Conservation (phyloP, 2,329 filamentous ascomycete species). For the Beauveria pseudobassiana region DNA sequence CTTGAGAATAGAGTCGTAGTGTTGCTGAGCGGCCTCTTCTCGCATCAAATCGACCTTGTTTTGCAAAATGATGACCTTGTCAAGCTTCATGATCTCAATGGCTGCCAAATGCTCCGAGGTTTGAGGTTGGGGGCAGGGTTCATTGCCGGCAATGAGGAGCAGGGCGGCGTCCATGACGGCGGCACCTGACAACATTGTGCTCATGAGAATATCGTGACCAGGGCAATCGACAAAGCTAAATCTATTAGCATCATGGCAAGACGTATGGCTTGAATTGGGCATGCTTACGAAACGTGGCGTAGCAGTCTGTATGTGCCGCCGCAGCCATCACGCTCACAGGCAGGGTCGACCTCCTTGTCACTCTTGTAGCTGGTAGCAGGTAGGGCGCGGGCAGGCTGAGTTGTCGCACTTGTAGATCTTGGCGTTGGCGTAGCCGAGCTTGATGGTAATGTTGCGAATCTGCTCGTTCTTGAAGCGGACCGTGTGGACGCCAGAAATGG, state of each 20-base stretch:
- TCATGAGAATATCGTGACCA: slow-evolving; percentile 99
- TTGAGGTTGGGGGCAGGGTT: slow-evolving; percentile 96
- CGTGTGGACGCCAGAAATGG: slow-evolving; percentile 97
- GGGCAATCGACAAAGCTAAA: slow-evolving; percentile 92
- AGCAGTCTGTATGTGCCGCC: slow-evolving; percentile 78
- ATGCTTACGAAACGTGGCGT: slow-evolving; percentile 79
- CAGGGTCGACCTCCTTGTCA: slow-evolving; percentile 96
- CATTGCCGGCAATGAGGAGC: slow-evolving; percentile 93
- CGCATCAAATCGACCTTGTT: slow-evolving; percentile 99
- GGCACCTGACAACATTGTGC: slow-evolving; percentile 98
- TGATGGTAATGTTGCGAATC: slow-evolving; percentile 99
- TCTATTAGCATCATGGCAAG: not conserved
- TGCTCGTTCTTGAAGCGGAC: slow-evolving; percentile 99
- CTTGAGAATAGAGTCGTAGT: slow-evolving; percentile 96
- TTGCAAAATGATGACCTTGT: slow-evolving; percentile 98
- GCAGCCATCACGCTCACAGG: slow-evolving; percentile 91
- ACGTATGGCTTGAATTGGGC: not conserved
- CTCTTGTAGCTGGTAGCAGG: slow-evolving; percentile 98
- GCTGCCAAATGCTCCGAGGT: slow-evolving; percentile 98
- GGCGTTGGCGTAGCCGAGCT: slow-evolving; percentile 97
- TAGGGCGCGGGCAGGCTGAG: slow-evolving; percentile 79
- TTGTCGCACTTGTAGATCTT: slow-evolving; percentile 99
- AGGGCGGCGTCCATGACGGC: slow-evolving; percentile 99
- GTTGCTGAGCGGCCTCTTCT: slow-evolving; percentile 85
- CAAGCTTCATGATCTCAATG: slow-evolving; percentile 99